Evolutionary conservation across 805 yeast genomes (phyloP).

Genomic region (Starmerella stigmatis): DNA sequence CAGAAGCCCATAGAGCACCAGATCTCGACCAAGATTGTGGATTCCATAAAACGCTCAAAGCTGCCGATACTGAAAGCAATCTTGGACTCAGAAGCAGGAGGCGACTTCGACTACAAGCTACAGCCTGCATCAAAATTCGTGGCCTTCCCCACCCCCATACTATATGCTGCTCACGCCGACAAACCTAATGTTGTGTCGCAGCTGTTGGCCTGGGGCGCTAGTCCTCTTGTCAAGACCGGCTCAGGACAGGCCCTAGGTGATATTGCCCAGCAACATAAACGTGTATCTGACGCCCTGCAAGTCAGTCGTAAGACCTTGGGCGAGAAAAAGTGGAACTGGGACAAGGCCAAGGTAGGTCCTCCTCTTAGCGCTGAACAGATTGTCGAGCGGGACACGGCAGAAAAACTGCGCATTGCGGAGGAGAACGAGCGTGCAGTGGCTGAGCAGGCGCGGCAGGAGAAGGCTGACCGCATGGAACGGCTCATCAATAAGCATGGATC

Average conservation of each 20-base stretch:
- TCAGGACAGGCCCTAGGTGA: slow-evolving; percentile 62
- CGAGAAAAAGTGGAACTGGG: slow-evolving; percentile 63
- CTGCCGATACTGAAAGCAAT: slow-evolving; percentile 63
- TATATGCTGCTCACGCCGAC: slow-evolving; percentile 63
- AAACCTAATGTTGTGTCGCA: slow-evolving; percentile 53
- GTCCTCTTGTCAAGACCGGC: slow-evolving; percentile 49
- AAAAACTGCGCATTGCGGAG: slow-evolving; percentile 19
- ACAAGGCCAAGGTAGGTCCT: slow-evolving; percentile 49
- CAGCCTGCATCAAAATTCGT: slow-evolving; percentile 45
- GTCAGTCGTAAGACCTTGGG: slow-evolving; percentile 58
- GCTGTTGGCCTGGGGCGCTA: slow-evolving; percentile 56
- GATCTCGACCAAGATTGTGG: slow-evolving; percentile 49
- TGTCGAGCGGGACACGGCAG: slow-evolving; percentile 25
- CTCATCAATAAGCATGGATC: slow-evolving; percentile 25
- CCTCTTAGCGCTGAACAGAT: slow-evolving; percentile 34
- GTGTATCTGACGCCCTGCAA: slow-evolving; percentile 46
- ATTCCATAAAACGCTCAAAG: slow-evolving; percentile 57
- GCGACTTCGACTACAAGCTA: slow-evolving; percentile 44
- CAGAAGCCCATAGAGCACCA: slow-evolving; percentile 33
- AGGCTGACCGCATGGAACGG: slow-evolving; percentile 23
- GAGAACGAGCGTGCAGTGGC: slow-evolving; percentile 21
- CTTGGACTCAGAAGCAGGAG: slow-evolving; percentile 42
- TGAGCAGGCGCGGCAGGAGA: slow-evolving; percentile 17
- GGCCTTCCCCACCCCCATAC: slow-evolving; percentile 63
- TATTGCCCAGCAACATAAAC: slow-evolving; percentile 37